Evolutionary conservation across 1,139 yeast species (phyloP).

Genomic region (Hanseniaspora uvarum): DNA sequence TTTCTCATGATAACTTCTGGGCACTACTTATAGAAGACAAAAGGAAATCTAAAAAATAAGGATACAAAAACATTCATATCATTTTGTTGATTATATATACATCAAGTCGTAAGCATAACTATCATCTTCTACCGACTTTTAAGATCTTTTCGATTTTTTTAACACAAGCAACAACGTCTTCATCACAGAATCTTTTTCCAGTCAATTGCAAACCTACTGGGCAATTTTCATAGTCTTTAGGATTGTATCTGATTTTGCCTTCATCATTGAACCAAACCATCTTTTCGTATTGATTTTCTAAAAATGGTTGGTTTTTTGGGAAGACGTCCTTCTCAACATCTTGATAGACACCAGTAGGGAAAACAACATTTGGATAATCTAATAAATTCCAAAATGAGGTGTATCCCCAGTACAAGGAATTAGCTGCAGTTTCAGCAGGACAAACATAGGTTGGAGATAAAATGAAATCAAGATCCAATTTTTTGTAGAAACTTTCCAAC

Average conservation of each 20-base stretch:
- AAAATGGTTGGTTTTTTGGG: slow-evolving; percentile 10
- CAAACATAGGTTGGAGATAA: slow-evolving; percentile 61
- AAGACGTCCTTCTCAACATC: slow-evolving; percentile 34
- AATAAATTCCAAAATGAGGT: slow-evolving; percentile 57
- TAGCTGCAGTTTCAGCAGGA: slow-evolving; percentile 60
- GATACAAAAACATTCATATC: too few relatives aligned
- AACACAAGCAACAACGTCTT: slow-evolving; percentile 42
- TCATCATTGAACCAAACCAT: slow-evolving; percentile 25
- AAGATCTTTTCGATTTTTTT: slow-evolving; percentile 23
- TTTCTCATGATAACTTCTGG: slow-evolving; percentile 20
- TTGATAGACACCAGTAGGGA: slow-evolving; percentile 54
- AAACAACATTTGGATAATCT: slow-evolving; percentile 51
- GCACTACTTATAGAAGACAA: slow-evolving; percentile 22
- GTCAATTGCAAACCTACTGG: slow-evolving; percentile 46
- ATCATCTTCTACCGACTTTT: slow-evolving; percentile 20
- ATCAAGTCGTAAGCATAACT: not conserved
- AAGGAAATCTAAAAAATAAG: slow-evolving; percentile 8
- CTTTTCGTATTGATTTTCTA: slow-evolving; percentile 24
- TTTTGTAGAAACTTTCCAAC: slow-evolving; percentile 38
- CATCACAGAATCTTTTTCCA: slow-evolving; percentile 45
- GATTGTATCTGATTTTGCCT: slow-evolving; percentile 30
- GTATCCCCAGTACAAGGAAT: slow-evolving; percentile 66
- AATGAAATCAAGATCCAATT: slow-evolving; percentile 54
- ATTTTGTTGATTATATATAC: too few relatives aligned
- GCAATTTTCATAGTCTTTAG: slow-evolving; percentile 39